Conservation (phyloP, 768 basidiomycete species). For the Auriscalpium vulgare region DNA sequence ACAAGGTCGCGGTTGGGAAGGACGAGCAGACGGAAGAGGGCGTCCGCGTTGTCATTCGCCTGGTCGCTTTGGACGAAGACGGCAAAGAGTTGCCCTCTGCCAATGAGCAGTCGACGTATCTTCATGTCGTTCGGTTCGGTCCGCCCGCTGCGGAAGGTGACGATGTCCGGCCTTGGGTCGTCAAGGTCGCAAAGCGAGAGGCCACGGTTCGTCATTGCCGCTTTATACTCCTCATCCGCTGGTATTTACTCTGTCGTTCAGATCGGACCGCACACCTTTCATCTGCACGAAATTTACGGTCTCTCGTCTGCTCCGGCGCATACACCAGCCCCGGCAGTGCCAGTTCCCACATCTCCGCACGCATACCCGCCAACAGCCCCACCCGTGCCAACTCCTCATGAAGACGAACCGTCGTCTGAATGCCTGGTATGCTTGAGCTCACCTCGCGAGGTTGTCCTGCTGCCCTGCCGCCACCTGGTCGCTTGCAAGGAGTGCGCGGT, state of each 20-base stretch:
- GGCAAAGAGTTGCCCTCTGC: slow-evolving; percentile 56
- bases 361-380: slow-evolving; percentile 39
- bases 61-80: slow-evolving; percentile 75
- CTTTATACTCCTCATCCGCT: background rate
- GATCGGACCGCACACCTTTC: slow-evolving; percentile 93
- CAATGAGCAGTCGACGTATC: slow-evolving; percentile 86
- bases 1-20: slow-evolving; percentile 36
- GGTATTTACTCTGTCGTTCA: slow-evolving; percentile 20
- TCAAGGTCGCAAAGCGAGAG: slow-evolving; percentile 88
- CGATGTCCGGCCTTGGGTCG: slow-evolving; percentile 74
- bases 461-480: slow-evolving; percentile 90
- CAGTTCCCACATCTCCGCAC: slow-evolving; percentile 34
- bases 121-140: slow-evolving; percentile 75
- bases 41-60: slow-evolving; percentile 68
- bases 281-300: slow-evolving; percentile 92
- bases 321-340: slow-evolving; percentile 26
- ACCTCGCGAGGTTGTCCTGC: slow-evolving; percentile 84
- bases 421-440: slow-evolving; percentile 87
- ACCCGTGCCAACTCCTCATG: slow-evolving; percentile 26
- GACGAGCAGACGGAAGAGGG: slow-evolving; percentile 46
- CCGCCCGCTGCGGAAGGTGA: slow-evolving; percentile 25
- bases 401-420: slow-evolving; percentile 75
- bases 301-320: slow-evolving; percentile 46
- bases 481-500: slow-evolving; percentile 93
- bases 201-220: slow-evolving; percentile 50